Evolutionary conservation across 2,329 filamentous ascomycete species (phyloP), one percentile per base, ranked within the genome.

Genomic region (Stromatinia cepivora): DNA sequence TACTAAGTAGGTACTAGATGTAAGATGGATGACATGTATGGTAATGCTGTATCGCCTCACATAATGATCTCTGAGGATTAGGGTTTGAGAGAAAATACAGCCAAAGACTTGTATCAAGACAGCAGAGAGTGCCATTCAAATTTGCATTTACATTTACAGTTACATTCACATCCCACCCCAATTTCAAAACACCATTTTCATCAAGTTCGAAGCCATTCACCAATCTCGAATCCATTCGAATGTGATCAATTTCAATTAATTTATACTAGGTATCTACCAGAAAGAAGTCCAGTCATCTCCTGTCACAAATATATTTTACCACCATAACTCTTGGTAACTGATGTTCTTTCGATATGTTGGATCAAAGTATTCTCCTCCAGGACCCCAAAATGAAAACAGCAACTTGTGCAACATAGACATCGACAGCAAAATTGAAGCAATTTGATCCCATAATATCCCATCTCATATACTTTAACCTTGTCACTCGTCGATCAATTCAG

Each of bases 341-440:
- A 15, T 15, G 20, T 20, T 48, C 42, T 17, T 5, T 3, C 1
- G 13, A 4, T n/a, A 48, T 25, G 2, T 62, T 48, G 42, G 42
- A 62, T 63, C 45, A 52, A 52, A 11, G 22, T 63, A 52, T 28
- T 31, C 46, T 25, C 8, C 10, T 52, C 1, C 8, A n/a, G n/a
- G n/a, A 22, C 11, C 11, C 31, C 46, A 39, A 50, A n/a, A 63
- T 52, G 13, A 28, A 25, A 64, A 39, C 15, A 25, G 36, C 31
- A 64, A 42, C 31, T 52, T 25, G 48, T 64, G 46, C n/a, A 53
- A 25, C 15, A 36, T 11, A 42, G 42, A 52, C 9, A 42, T 28
- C 31, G n/a, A 25, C 61, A 8, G n/a, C 46, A 64, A 52, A 64
- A 52, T 42, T 52, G 9, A 39, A 39, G 48, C 46, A 52, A 64